These are phyloP conservation scores for Diplosphaera chodatii DNA, from an alignment of 139 green algal genomes.

Conservation along the genomic window DNA sequence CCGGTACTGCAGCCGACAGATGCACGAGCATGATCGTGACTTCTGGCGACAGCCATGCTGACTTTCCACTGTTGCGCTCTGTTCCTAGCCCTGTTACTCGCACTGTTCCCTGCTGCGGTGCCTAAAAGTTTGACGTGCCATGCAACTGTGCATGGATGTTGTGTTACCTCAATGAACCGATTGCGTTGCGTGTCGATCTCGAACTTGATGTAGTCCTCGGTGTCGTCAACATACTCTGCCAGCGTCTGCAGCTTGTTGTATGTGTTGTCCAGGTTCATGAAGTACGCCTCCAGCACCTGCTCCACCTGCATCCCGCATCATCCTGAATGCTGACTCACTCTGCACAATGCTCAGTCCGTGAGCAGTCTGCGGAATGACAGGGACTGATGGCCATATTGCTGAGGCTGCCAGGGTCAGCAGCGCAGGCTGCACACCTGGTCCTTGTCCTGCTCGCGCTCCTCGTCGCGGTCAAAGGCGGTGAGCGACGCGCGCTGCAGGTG, in stretches of 20 bases:
- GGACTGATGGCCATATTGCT: no score
- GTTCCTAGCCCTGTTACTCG: no score
- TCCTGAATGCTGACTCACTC: no score
- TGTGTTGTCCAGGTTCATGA: slow-evolving; percentile 64
- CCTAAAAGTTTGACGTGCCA: no score
- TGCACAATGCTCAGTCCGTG: no score
- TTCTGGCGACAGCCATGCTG: no score
- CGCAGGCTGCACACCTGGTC: not conserved
- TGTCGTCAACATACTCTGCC: slow-evolving; percentile 91
- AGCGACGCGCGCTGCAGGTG: not conserved
- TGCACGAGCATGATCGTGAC: no score
- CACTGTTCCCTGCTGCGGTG: no score
- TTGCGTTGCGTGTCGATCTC: slow-evolving; percentile 88
- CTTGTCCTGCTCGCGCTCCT: not conserved
- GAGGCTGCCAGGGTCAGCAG: no score
- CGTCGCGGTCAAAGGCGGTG: not conserved
- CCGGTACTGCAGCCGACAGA: not conserved
- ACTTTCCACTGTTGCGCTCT: no score
- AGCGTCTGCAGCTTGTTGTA: slow-evolving; percentile 73
- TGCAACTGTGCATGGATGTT: no score
- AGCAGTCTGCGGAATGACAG: no score
- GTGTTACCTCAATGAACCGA: slow-evolving; percentile 49
- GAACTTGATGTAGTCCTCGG: slow-evolving; percentile 91
- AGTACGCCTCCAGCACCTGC: slow-evolving; percentile 70
- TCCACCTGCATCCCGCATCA: slow-evolving; percentile 55